Percentiles rank a stretch among this genome's conserved stretches.
phyloP scores from a whole-genome alignment of 441 rosid genomes.

The Corymbia calophylla region DNA sequence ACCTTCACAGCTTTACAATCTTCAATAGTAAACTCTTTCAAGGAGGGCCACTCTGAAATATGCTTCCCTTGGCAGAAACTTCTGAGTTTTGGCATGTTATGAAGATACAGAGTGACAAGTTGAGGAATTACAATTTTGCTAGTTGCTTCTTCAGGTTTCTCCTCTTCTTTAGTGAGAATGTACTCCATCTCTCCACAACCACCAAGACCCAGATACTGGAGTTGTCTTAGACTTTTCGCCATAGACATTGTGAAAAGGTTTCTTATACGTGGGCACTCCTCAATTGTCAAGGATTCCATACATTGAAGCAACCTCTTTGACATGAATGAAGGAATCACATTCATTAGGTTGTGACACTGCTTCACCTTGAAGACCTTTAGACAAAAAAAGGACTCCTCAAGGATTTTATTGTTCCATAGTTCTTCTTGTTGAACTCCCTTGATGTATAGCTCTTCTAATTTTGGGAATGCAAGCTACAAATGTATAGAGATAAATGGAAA shows the following conservation, averaged over 20 bases:
- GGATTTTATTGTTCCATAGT: neutral
- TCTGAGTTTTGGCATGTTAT: neutral
- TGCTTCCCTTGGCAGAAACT: neutral
- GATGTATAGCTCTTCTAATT: neutral
- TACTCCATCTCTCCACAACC: neutral
- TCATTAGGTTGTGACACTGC: rapidly evolving
- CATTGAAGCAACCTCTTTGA: rapidly evolving
- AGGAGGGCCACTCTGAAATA: neutral
- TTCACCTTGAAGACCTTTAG: neutral
- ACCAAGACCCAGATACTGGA: rapidly evolving
- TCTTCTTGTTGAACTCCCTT: neutral
- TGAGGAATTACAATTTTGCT: neutral
- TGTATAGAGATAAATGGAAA: rapidly evolving
- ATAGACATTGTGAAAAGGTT: rapidly evolving
- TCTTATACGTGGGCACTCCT: rapidly evolving
- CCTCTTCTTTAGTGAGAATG: rapidly evolving
- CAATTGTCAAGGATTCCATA: neutral
- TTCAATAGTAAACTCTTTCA: neutral
- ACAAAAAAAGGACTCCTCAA: rapidly evolving
- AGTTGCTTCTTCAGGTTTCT: rapidly evolving
- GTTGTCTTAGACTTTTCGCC: neutral
- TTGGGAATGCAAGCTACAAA: neutral
- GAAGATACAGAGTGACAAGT: neutral
- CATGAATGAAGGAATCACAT: neutral
- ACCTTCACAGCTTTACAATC: neutral